Percentiles rank a stretch among this genome's conserved stretches.
These are phyloP conservation scores for Sicyos edulis DNA, from an alignment of 306 rosid genomes.

Conservation along the genomic window DNA sequence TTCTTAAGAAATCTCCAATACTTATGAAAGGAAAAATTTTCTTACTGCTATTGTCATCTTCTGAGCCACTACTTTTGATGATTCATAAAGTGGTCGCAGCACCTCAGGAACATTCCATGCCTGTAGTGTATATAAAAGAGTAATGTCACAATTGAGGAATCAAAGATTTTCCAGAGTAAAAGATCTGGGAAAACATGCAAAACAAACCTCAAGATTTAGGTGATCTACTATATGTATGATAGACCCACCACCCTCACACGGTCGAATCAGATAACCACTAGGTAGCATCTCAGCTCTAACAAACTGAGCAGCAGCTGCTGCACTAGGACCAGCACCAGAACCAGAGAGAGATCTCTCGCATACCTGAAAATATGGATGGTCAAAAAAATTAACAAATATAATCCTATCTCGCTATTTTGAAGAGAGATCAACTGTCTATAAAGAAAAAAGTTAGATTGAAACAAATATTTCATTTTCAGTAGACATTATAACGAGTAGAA, in stretches of 20 bases:
- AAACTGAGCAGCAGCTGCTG: slow-evolving; percentile 70
- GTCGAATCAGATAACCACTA: slow-evolving; percentile 91
- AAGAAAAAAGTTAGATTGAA: neutral
- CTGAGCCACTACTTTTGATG: slow-evolving; percentile 86
- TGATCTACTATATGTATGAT: slow-evolving; percentile 96
- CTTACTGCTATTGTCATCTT: slow-evolving; percentile 90
- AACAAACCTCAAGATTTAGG: slow-evolving; percentile 78
- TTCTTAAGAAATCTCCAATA: neutral
- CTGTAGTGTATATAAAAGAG: slow-evolving; percentile 26
- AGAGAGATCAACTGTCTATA: neutral
- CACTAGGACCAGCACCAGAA: slow-evolving; percentile 78
- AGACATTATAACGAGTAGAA: neutral
- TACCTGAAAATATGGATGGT: slow-evolving; percentile 37
- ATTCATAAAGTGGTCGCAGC: slow-evolving; percentile 88
- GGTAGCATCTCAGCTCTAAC: slow-evolving; percentile 87
- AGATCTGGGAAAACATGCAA: neutral
- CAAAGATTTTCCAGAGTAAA: neutral
- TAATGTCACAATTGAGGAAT: neutral
- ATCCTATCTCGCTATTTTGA: neutral
- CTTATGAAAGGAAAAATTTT: neutral
- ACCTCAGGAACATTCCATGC: slow-evolving; percentile 99
- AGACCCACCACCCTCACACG: no score
- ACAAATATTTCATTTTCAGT: neutral
- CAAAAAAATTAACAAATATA: neutral
- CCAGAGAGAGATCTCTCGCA: slow-evolving; percentile 98